phyloP scores from a whole-genome alignment of 441 rosid species.

The Erodium trifolium region DNA sequence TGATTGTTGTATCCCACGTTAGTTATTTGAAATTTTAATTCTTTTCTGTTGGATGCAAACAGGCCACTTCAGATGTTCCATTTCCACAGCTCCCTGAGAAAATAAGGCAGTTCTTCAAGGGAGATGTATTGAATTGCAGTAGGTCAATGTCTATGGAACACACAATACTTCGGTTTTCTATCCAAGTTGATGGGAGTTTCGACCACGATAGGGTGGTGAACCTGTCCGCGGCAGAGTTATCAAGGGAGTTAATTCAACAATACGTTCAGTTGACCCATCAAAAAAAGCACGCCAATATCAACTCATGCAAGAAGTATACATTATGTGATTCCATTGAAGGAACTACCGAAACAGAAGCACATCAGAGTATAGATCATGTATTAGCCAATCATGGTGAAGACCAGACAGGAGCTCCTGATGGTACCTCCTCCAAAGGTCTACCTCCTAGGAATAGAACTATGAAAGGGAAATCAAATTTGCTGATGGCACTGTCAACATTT shows the following conservation, averaged over 20 bases:
- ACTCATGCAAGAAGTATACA: constrained; percentile 24
- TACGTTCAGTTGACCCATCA: constrained; percentile 65
- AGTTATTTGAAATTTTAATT: neutral
- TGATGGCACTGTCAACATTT: constrained; percentile 62
- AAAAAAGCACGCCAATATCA: constrained; percentile 35
- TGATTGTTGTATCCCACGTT: neutral
- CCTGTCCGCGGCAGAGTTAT: constrained; percentile 54
- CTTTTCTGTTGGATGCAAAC: constrained; percentile 22
- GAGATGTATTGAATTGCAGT: constrained; percentile 36
- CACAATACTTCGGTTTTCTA: constrained; percentile 52
- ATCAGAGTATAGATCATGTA: constrained; percentile 21
- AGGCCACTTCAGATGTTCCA: constrained; percentile 92
- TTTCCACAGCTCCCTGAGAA: constrained; percentile 43
- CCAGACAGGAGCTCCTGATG: constrained; percentile 29
- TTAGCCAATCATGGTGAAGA: constrained; percentile 24
- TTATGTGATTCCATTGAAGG: constrained; percentile 23
- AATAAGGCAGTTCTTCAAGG: constrained; percentile 63
- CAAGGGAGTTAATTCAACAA: constrained; percentile 50
- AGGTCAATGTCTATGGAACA: constrained; percentile 36
- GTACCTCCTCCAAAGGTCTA: constrained; percentile 27
- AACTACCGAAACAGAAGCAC: constrained; percentile 18
- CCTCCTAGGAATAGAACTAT: constrained; percentile 39
- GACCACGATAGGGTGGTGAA: constrained; percentile 51
- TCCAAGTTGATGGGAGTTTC: constrained; percentile 42
- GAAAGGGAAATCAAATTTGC: constrained; percentile 69